Conservation (phyloP, 2,329 filamentous ascomycete species). For the Aspergillus sp. region DNA sequence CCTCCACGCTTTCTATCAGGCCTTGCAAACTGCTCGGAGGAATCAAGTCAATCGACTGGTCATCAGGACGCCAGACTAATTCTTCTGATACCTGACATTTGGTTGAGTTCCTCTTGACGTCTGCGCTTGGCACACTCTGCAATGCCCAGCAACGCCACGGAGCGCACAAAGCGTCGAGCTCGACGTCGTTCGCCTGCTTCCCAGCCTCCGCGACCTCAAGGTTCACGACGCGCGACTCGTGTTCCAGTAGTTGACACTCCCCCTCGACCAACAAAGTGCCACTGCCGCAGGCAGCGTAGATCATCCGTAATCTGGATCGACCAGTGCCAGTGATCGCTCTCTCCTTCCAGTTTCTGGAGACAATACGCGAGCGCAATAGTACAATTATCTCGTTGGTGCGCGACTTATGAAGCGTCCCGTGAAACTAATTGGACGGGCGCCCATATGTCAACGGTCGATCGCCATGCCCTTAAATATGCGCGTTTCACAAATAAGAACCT, state of each 20-base stretch:
- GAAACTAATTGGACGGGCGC: conserved; percentile 2
- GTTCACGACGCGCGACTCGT: not conserved
- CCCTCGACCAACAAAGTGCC: not conserved
- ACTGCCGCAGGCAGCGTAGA: conserved; percentile 14
- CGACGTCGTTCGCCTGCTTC: not conserved
- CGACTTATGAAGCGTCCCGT: not conserved
- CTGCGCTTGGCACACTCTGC: not conserved
- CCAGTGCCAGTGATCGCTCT: not conserved
- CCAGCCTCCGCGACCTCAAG: not conserved
- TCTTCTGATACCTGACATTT: not conserved
- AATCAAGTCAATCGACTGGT: not conserved
- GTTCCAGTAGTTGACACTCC: conserved; percentile 10
- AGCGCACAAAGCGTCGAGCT: conserved; percentile 1
- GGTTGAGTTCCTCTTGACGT: not conserved
- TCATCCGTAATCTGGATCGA: conserved; percentile 10
- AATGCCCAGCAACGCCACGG: conserved; percentile 3
- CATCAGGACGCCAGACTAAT: not conserved
- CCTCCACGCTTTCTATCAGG: not conserved
- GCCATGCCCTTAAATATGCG: conserved; percentile 4
- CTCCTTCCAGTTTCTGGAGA: not conserved
- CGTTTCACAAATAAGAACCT: not conserved
- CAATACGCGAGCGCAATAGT: not conserved
- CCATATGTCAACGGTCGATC: conserved; percentile 1
- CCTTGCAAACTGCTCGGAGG: not conserved
- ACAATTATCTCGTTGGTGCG: not conserved